A percentile compares a stretch with the other conserved stretches of the same genome.
Evolutionary conservation across 2,329 filamentous ascomycete genomes (phyloP).

Genomic region (Fusarium compactum): DNA sequence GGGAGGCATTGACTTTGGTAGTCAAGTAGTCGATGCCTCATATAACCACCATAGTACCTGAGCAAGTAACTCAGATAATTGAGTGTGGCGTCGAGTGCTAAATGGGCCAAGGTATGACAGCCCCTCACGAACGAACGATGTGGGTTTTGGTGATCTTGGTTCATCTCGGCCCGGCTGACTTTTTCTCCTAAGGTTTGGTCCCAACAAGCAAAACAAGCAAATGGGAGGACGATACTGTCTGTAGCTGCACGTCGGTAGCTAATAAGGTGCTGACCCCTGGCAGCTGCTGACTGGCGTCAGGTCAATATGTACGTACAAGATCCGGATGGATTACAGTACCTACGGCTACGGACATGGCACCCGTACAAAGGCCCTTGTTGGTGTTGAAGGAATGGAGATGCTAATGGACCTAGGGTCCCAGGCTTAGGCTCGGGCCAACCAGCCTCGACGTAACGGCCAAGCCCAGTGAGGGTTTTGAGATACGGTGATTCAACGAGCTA

Average conservation of each 20-base stretch:
- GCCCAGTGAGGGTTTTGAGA: conserved; percentile 9
- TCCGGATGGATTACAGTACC: not conserved
- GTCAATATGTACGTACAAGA: not conserved
- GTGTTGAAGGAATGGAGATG: conserved; percentile 9
- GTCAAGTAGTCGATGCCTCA: not conserved
- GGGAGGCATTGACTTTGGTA: not conserved
- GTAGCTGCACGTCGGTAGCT: not conserved
- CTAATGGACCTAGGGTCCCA: not conserved
- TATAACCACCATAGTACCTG: not conserved
- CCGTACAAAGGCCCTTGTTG: not conserved
- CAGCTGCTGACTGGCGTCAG: conserved; percentile 12
- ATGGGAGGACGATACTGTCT: no score
- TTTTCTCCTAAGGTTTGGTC: not conserved
- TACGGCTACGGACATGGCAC: not conserved
- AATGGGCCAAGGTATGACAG: not conserved
- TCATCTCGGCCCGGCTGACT: not conserved
- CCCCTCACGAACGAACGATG: not conserved
- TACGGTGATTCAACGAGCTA: conserved; percentile 31
- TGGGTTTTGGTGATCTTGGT: conserved; percentile 8
- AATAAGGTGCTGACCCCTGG: conserved; percentile 32
- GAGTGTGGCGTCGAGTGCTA: not conserved
- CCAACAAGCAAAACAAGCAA: not conserved
- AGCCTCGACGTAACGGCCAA: conserved; percentile 36
- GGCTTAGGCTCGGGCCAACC: conserved; percentile 11
- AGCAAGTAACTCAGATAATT: not conserved